These are phyloP conservation scores for Spinellus fusiger DNA, from an alignment of 192 early-diverging fungal genomes.

Conservation along the genomic window DNA sequence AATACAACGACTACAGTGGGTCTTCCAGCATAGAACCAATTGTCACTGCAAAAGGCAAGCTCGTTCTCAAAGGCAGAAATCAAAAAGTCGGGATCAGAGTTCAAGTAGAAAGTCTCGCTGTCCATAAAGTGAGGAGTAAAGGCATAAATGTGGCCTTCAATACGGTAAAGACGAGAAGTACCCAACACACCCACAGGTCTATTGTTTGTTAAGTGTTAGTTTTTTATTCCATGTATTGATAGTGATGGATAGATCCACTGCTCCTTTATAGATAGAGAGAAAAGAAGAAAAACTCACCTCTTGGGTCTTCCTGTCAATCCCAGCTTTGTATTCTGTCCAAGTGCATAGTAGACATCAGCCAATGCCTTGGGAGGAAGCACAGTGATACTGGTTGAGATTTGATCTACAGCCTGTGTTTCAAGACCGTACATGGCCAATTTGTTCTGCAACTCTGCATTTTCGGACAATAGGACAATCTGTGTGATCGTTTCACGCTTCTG, in stretches of 20 bases:
- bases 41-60: conserved; percentile 63
- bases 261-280: neutral
- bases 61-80: conserved; percentile 74
- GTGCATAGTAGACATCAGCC: conserved; percentile 64
- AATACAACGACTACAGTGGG: conserved; percentile 75
- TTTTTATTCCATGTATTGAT: too few species aligned
- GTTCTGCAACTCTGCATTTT: conserved; percentile 65
- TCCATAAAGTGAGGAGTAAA: conserved; percentile 89
- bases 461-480: conserved; percentile 74
- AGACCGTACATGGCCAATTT: conserved; percentile 67
- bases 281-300: conserved; percentile 14
- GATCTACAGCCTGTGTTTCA: conserved; percentile 73
- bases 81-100: conserved; percentile 77
- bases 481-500: conserved; percentile 56
- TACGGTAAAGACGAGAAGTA: conserved; percentile 77
- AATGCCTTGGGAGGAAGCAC: conserved; percentile 71
- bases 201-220: too few species aligned
- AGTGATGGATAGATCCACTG: neutral
- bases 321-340: conserved; percentile 76
- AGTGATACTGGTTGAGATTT: conserved; percentile 55
- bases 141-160: conserved; percentile 75
- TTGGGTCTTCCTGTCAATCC: conserved; percentile 69
- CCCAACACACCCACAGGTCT: conserved; percentile 74
- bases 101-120: conserved; percentile 81
- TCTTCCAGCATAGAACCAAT: conserved; percentile 67